These are phyloP conservation scores for Aplosporella prunicola DNA, from an alignment of 2,329 filamentous ascomycete genomes.

Conservation along the genomic window DNA sequence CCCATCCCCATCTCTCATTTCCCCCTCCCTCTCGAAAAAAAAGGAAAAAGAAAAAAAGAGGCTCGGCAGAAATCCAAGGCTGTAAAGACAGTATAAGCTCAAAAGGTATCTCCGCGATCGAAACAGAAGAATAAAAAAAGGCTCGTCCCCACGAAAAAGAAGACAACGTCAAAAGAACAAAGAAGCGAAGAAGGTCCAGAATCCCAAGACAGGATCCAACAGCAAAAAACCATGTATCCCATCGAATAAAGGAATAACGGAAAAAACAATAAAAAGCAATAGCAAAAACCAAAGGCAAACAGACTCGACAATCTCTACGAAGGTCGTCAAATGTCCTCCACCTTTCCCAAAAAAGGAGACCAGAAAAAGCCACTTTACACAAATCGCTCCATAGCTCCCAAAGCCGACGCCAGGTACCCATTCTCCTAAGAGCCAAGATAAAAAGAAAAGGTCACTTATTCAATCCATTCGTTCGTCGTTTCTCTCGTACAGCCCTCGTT, in stretches of 20 bases:
- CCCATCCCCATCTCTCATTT: no score
- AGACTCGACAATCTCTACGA: constrained; percentile 9
- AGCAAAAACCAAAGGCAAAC: constrained; percentile 1
- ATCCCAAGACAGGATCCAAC: no score
- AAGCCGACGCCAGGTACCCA: no score
- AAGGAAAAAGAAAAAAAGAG: no score
- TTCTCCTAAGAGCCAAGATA: no score
- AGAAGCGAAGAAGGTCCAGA: constrained; percentile 1
- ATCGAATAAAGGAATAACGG: no score
- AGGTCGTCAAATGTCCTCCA: constrained; percentile 1
- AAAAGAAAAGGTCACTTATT: no score
- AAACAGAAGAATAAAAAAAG: constrained; percentile 1
- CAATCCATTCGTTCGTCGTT: no score
- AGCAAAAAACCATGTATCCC: no score
- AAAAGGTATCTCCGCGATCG: constrained; percentile 2
- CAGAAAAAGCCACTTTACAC: constrained; percentile 4
- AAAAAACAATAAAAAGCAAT: no score
- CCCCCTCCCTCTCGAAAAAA: no score
- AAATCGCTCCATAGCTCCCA: constrained; percentile 5
- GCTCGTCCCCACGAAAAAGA: neutral
- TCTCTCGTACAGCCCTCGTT: no score
- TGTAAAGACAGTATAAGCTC: constrained; percentile 9
- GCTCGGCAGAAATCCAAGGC: constrained; percentile 3
- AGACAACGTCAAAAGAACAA: constrained; percentile 4
- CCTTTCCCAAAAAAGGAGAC: neutral